These are phyloP conservation scores for Plasmopara halstedii DNA, from an alignment of 352 stramenopile genomes.

Conservation along the genomic window DNA sequence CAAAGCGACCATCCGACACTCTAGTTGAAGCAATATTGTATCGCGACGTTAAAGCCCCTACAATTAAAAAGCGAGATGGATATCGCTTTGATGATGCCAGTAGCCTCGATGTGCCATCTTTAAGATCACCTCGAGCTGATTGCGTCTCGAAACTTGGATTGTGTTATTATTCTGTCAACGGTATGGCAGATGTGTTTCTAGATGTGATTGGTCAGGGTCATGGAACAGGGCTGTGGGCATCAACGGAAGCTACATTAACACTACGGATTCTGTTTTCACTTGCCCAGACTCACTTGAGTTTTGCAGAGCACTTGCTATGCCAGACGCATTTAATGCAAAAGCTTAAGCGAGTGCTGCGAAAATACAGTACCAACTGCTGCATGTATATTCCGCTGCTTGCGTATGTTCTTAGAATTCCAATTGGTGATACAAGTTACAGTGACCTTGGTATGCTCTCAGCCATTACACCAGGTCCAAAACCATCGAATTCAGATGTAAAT, in stretches of 20 bases:
- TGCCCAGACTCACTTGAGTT: slow-evolving; percentile 33
- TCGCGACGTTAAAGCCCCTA: slow-evolving; percentile 4
- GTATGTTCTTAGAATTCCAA: slow-evolving; percentile 49
- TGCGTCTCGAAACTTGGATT: slow-evolving; percentile 5
- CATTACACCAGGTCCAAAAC: slow-evolving; percentile 6
- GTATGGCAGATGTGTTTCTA: slow-evolving; percentile 39
- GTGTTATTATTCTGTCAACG: slow-evolving; percentile 14
- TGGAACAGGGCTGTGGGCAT: slow-evolving; percentile 19
- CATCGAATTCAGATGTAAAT: slow-evolving; percentile 7
- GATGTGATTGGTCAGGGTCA: slow-evolving; percentile 38
- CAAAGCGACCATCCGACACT: slow-evolving; percentile 14
- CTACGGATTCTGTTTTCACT: slow-evolving; percentile 55
- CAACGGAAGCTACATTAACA: slow-evolving; percentile 34
- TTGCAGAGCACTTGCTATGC: slow-evolving; percentile 44
- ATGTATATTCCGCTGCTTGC: slow-evolving; percentile 56
- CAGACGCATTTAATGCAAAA: slow-evolving; percentile 18
- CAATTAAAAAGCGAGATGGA: slow-evolving; percentile 29
- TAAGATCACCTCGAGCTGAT: slow-evolving; percentile 10
- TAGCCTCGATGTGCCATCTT: slow-evolving; percentile 3
- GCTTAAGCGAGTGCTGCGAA: slow-evolving; percentile 36
- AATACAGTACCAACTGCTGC: slow-evolving; percentile 38
- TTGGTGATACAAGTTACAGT: slow-evolving; percentile 50
- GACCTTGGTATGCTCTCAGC: slow-evolving; percentile 22
- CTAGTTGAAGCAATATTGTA: slow-evolving; percentile 40
- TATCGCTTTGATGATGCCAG: slow-evolving; percentile 19